Evolutionary conservation across 225 moss, liverwort and hornwort species (phyloP).

Genomic region (Marchantia polymorpha): DNA sequence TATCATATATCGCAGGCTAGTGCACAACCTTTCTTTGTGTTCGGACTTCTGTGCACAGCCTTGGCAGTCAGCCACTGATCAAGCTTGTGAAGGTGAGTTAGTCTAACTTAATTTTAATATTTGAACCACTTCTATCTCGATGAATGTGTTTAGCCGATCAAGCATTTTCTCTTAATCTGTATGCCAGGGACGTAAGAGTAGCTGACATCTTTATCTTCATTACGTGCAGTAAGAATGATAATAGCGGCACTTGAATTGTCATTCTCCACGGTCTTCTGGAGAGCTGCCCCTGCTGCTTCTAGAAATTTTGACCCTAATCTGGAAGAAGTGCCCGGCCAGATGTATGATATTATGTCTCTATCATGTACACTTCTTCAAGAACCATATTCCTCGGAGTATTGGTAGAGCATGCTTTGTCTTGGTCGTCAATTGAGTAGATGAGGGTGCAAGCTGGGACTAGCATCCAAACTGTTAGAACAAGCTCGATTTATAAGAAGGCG

Average conservation of each 20-base stretch:
- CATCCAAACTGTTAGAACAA: background rate
- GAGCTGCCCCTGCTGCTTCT: background rate
- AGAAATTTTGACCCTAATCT: conserved; percentile 14
- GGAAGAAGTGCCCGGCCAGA: background rate
- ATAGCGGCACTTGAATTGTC: background rate
- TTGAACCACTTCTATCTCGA: background rate
- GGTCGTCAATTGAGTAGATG: background rate
- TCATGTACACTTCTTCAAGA: background rate
- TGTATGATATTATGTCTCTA: conserved; percentile 8
- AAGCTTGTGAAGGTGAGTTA: conserved; percentile 13
- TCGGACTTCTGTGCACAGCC: conserved; percentile 71
- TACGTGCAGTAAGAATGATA: background rate
- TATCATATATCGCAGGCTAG: conserved; percentile 54
- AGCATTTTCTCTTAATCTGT: background rate
- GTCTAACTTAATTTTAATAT: background rate
- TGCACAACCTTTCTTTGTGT: conserved; percentile 87
- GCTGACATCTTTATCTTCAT: background rate
- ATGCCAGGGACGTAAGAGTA: background rate
- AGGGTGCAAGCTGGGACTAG: background rate
- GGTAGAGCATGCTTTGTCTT: background rate
- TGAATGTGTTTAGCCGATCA: background rate
- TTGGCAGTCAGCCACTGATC: conserved; percentile 67
- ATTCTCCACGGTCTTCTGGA: background rate
- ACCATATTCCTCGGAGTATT: background rate
- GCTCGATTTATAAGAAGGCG: background rate